Percentiles rank a stretch among this genome's conserved stretches.
Evolutionary conservation across 345 rosid species (phyloP).

Genomic region (Populus deltoides): DNA sequence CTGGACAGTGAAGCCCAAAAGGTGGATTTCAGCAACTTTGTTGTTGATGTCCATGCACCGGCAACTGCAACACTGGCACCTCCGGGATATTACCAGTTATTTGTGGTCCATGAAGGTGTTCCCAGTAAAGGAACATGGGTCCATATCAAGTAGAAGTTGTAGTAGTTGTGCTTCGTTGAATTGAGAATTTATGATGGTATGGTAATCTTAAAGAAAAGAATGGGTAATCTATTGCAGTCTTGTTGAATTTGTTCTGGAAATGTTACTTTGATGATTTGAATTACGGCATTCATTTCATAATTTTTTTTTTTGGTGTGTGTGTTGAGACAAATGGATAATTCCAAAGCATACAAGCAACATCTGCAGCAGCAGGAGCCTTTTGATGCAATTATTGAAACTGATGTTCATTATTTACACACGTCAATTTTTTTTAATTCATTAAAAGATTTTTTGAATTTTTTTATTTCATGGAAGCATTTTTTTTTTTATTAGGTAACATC

Average conservation of each 20-base stretch:
- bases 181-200: slow-evolving; percentile 1
- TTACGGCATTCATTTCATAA: not conserved
- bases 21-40: slow-evolving; percentile 2
- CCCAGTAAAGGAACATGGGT: slow-evolving; percentile 43
- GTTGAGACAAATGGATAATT: no score
- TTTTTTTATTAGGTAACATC: no score
- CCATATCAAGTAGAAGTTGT: slow-evolving; percentile 19
- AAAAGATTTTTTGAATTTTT: no score
- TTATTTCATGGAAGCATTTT: no score
- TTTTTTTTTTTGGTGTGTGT: not conserved
- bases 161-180: not conserved
- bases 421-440: no score
- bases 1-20: not conserved
- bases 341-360: no score
- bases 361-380: no score
- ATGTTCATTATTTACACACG: no score
- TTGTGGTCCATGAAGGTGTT: slow-evolving; percentile 33
- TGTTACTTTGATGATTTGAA: no score
- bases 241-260: no score
- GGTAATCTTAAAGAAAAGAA: not conserved
- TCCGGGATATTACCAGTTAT: slow-evolving; percentile 37
- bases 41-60: slow-evolving; percentile 21
- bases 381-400: no score
- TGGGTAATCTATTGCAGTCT: not conserved
- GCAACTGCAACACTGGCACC: slow-evolving; percentile 37